Percentiles rank a stretch among this genome's conserved stretches.
Evolutionary conservation across 306 rosid genomes (phyloP).

Genomic region (Hippophae gyantsensis): DNA sequence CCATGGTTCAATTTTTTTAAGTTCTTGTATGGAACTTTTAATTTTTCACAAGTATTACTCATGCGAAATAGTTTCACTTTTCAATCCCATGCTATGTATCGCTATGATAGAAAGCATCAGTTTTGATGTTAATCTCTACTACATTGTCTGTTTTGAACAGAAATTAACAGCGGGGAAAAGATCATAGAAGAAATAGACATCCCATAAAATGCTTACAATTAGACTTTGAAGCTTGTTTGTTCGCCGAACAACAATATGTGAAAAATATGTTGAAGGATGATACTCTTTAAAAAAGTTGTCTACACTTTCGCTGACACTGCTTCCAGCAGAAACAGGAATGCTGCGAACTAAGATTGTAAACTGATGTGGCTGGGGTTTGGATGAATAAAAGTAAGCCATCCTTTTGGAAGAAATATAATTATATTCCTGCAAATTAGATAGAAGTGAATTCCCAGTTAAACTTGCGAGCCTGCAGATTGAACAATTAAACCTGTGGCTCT

Average conservation of each 20-base stretch:
- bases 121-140: too few species aligned
- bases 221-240: slow-evolving; percentile 53
- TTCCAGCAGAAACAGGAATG: slow-evolving; percentile 45
- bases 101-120: too few species aligned
- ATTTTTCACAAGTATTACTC: too few species aligned
- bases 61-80: too few species aligned
- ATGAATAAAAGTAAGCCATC: slow-evolving; percentile 60
- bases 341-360: slow-evolving; percentile 74
- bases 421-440: slow-evolving; percentile 52
- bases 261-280: slow-evolving; percentile 70
- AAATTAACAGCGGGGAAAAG: not conserved
- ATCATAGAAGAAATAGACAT: slow-evolving; percentile 15
- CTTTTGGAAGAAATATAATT: slow-evolving; percentile 59
- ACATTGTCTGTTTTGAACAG: too few species aligned
- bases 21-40: too few species aligned
- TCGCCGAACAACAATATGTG: slow-evolving; percentile 58
- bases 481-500: slow-evolving; percentile 21
- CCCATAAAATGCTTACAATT: slow-evolving; percentile 39
- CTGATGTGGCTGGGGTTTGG: slow-evolving; percentile 84
- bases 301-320: slow-evolving; percentile 52
- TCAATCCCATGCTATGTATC: too few species aligned
- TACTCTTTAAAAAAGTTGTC: slow-evolving; percentile 58
- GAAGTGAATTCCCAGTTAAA: too few species aligned
- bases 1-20: too few species aligned
- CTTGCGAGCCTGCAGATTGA: not conserved